Evolutionary conservation across 345 rosid genomes (phyloP), one percentile per base, ranked within the genome.

Genomic region (Gossypium bickii): DNA sequence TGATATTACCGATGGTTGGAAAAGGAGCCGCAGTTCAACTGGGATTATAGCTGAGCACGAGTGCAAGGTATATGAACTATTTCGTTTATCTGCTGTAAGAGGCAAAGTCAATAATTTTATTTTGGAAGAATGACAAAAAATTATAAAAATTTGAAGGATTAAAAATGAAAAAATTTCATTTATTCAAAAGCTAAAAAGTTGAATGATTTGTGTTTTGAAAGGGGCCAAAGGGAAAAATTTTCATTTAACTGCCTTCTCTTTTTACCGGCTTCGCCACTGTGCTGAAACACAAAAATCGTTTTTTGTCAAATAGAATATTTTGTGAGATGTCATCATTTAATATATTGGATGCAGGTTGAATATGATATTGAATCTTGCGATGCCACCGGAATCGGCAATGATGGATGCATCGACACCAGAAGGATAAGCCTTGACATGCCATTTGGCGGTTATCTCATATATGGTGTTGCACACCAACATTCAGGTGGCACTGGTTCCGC

Each of bases 401-500:
- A 70, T 49, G 74, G 38, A 68, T 91, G 92, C 62, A 9, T 86
- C 47, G 89, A 87, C 55, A 55, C 65, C 78, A 87, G 78, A 79
- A 92, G 84, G 67, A 78, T 80, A 78, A 85, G 79, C 65, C 78
- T 92, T 52, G 75, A 80, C 80, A 77, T 92, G 85, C 97, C 97
- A 38, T 74, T 80, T 29, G 82, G 83, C 49, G 98, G 97, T 69
- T 86, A 88, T 80, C 83, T 94, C 51, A 80, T 94, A 70, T 94
- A 94, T 75, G 93, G 95, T 1, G 97, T 86, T 55, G 91, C 90
- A 25, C 97, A 94, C 79, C 93, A 89, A 78, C 97, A 94, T 65
- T 65, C 88, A 2, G 95, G 97, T n/a, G 98, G 93, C 53, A 27
- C 76, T 3, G 93, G 95, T 74, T 86, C 88, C 78, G 80, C 90